Evolutionary conservation across 2,329 filamentous ascomycete genomes (phyloP).

Genomic region (Annulohypoxylon truncatum): DNA sequence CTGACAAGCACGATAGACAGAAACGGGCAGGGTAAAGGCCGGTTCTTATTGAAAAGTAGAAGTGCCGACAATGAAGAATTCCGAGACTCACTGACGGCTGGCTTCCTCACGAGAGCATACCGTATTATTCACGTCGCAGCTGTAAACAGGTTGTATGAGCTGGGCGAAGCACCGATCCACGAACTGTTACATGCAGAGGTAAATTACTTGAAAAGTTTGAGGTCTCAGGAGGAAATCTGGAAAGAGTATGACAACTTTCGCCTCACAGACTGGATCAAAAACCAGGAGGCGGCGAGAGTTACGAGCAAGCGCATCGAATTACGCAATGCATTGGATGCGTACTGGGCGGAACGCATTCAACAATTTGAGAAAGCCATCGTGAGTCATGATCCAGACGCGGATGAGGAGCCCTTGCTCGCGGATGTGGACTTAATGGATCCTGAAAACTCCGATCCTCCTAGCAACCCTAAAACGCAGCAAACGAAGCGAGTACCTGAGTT

Average conservation of each 20-base stretch:
- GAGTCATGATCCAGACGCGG: too few species aligned
- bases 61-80: not conserved
- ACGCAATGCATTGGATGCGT: not conserved
- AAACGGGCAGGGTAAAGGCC: not conserved
- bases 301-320: not conserved
- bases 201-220: constrained; percentile 11
- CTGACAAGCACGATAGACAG: not conserved
- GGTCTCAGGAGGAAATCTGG: constrained; percentile 38
- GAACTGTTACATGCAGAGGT: constrained; percentile 25
- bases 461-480: not conserved
- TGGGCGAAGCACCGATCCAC: not conserved
- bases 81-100: not conserved
- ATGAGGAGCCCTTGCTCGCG: too few species aligned
- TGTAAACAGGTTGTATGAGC: constrained; percentile 11
- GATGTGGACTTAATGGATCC: too few species aligned
- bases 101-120: not conserved
- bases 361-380: too few species aligned
- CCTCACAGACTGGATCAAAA: not conserved
- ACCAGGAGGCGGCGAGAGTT: too few species aligned
- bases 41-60: not conserved
- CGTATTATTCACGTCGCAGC: constrained; percentile 17
- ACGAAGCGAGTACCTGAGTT: not conserved
- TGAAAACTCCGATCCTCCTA: not conserved
- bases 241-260: constrained; percentile 38
- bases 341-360: not conserved